Evolutionary conservation across 31 red algal genomes (phyloP).

Genomic region (Asparagopsis taxiformis): DNA sequence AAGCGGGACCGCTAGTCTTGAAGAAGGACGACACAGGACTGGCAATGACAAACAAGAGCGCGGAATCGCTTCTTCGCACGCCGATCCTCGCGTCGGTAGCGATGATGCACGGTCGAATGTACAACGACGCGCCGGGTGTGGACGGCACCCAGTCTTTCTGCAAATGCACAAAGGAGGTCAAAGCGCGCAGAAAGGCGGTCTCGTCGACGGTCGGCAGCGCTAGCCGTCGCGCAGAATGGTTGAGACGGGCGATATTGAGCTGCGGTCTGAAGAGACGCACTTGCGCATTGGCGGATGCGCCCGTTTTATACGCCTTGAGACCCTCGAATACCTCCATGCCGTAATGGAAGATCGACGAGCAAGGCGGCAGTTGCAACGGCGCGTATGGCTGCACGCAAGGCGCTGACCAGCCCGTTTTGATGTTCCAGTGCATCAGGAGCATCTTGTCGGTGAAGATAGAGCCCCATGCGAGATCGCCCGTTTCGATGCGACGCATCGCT

Average conservation of each 20-base stretch:
- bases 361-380: slow-evolving; percentile 40
- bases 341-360: slow-evolving; percentile 55
- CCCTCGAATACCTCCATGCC: slow-evolving; percentile 78
- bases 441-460: slow-evolving; percentile 57
- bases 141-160: slow-evolving; percentile 65
- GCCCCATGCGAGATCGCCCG: slow-evolving; percentile 19
- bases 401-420: slow-evolving; percentile 18
- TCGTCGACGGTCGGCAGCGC: slow-evolving; percentile 44
- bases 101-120: slow-evolving; percentile 60
- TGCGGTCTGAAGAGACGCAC: slow-evolving; percentile 63
- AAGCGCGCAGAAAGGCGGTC: slow-evolving; percentile 24
- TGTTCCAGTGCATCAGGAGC: slow-evolving; percentile 32
- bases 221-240: slow-evolving; percentile 46
- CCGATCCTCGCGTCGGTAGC: slow-evolving; percentile 54
- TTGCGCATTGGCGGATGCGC: background rate
- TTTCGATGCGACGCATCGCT: background rate
- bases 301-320: slow-evolving; percentile 49
- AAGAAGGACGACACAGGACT: slow-evolving; percentile 40
- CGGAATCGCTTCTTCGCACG: slow-evolving; percentile 33
- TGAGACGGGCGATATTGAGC: slow-evolving; percentile 43
- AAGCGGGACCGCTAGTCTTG: background rate
- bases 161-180: slow-evolving; percentile 32
- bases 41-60: slow-evolving; percentile 63
- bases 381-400: slow-evolving; percentile 24
- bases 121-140: slow-evolving; percentile 17